These are phyloP conservation scores for Populus tomentosa DNA, from an alignment of 441 rosid genomes.

Conservation along the genomic window DNA sequence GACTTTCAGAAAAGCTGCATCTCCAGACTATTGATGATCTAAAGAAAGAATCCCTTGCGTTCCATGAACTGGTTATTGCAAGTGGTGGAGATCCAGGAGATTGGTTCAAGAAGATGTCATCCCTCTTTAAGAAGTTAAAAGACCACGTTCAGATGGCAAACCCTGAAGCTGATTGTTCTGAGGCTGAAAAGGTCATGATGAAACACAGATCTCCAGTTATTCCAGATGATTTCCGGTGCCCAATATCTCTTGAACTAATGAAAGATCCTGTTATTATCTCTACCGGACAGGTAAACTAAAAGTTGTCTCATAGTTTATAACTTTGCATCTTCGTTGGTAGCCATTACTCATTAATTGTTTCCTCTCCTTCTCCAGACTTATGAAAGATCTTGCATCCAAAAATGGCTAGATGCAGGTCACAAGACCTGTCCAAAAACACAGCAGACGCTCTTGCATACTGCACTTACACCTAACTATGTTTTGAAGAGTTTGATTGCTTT, in stretches of 20 bases:
- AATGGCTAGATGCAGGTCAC: slow-evolving; percentile 97
- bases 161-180: slow-evolving; percentile 45
- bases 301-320: not conserved
- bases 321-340: slow-evolving; percentile 2
- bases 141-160: slow-evolving; percentile 49
- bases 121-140: slow-evolving; percentile 67
- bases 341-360: slow-evolving; percentile 13
- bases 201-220: slow-evolving; percentile 91
- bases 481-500: slow-evolving; percentile 82
- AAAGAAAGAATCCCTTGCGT: slow-evolving; percentile 69
- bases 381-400: slow-evolving; percentile 89
- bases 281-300: slow-evolving; percentile 77
- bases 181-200: slow-evolving; percentile 35
- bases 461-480: slow-evolving; percentile 85
- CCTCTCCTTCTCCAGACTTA: slow-evolving; percentile 63
- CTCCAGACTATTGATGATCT: slow-evolving; percentile 71
- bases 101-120: slow-evolving; percentile 55
- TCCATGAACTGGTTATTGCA: slow-evolving; percentile 64
- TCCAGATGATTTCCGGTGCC: slow-evolving; percentile 97
- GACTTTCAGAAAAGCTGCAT: slow-evolving; percentile 78
- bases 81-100: slow-evolving; percentile 61
- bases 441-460: slow-evolving; percentile 77
- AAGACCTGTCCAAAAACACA: slow-evolving; percentile 96
- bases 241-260: slow-evolving; percentile 96
- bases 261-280: slow-evolving; percentile 99